Evolutionary conservation across 768 basidiomycete species (phyloP).

Genomic region (Suillus discolor): DNA sequence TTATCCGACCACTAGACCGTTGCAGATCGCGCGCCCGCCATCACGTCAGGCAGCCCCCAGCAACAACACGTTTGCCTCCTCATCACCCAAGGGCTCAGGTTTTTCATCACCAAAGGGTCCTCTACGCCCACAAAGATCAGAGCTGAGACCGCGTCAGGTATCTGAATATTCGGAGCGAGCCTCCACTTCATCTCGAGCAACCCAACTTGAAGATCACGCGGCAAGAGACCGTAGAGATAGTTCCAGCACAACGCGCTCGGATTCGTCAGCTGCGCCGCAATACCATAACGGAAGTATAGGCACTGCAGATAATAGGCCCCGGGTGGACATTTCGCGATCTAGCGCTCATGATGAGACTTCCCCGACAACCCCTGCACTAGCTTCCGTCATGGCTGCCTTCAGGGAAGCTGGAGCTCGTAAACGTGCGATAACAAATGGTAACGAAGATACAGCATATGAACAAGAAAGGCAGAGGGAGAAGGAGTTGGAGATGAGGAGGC

Average conservation of each 20-base stretch:
- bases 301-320: slow-evolving; percentile 17
- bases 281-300: slow-evolving; percentile 31
- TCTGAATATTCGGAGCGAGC: slow-evolving; percentile 58
- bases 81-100: slow-evolving; percentile 41
- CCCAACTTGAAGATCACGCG: slow-evolving; percentile 24
- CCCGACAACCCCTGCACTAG: slow-evolving; percentile 48
- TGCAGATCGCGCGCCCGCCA: slow-evolving; percentile 61
- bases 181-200: slow-evolving; percentile 45
- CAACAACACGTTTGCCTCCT: slow-evolving; percentile 39
- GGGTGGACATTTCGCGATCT: slow-evolving; percentile 21
- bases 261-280: slow-evolving; percentile 39
- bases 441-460: slow-evolving; percentile 57
- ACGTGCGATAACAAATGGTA: slow-evolving; percentile 54
- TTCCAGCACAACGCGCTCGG: slow-evolving; percentile 49
- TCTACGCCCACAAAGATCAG: slow-evolving; percentile 68
- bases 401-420: slow-evolving; percentile 57
- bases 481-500: slow-evolving; percentile 64
- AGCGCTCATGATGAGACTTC: slow-evolving; percentile 20
- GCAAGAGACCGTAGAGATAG: slow-evolving; percentile 49
- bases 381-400: slow-evolving; percentile 69
- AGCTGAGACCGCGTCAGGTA: slow-evolving; percentile 54
- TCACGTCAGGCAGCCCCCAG: slow-evolving; percentile 57
- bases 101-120: slow-evolving; percentile 53
- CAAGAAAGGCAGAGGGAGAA: slow-evolving; percentile 60
- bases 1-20: slow-evolving; percentile 49